Evolutionary conservation across 2,329 filamentous ascomycete species (phyloP), one percentile per base, ranked within the genome.

Genomic region (Beauveria sp.): DNA sequence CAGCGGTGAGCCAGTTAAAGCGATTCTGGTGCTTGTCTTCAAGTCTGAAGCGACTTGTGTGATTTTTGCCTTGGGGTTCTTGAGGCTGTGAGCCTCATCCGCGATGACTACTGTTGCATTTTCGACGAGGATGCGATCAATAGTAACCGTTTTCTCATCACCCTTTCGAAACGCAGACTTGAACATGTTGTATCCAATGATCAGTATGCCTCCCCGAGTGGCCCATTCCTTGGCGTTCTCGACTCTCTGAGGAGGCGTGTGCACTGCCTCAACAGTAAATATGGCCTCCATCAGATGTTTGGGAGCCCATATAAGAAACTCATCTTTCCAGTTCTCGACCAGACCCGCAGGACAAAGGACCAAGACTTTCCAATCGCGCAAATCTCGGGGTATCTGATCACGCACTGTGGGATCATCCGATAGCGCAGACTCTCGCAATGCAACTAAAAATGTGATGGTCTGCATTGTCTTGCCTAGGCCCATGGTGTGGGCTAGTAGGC

Each of bases 391-490:
- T 37, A 97, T 82, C 70, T 96, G 91, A 0, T 77, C 76, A 3
- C 73, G 73, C 6, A 93, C 75, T 0, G 76, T 71, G 0, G 75
- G 71, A 59, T 92, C 82, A 0, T 71, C 34, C 0, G 89, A 92
- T 22, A 71, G 70, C 4, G 84, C 80, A 3, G 90, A 84, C 66
- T 90, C 82, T 5, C 85, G 79, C 63, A 96, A 83, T 0, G 90
- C 86, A 18, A 89, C 81, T 6, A 97, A 80, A n/a, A 96, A 76
- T 0, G 91, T 89, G 62, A 96, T 91, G 6, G 91, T 84, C 75
- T 96, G 92, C 87, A 96, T 91, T 0, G 92, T 96, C 76, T 96
- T 97, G 18, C 92, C 92, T 2, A 96, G 76, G 1, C 92, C 92
- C 92, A 96, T 96, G 0, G 90, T 91, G 71, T 96, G 92, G 6